Evolutionary conservation across 1,284 basidiomycete species (phyloP).

Genomic region (Ustilago crameri): DNA sequence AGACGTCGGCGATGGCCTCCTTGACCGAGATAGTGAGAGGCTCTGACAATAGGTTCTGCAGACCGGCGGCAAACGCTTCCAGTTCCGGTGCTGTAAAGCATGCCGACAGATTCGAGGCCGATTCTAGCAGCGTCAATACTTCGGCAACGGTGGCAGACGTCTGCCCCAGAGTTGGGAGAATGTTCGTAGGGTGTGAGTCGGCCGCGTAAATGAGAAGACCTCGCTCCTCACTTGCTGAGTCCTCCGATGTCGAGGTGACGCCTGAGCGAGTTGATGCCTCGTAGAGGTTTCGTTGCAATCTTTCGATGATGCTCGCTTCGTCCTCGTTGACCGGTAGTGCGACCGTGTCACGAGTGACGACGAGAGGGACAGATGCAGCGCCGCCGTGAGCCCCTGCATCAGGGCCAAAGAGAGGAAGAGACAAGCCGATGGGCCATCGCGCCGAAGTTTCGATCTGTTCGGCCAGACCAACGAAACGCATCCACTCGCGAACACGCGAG

Average conservation of each 20-base stretch:
- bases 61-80: conserved; percentile 33
- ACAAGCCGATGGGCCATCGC: conserved; percentile 55
- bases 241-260: background rate
- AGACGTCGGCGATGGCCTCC: conserved; percentile 38
- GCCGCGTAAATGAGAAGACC: conserved; percentile 35
- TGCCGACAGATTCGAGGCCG: conserved; percentile 32
- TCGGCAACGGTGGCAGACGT: conserved; percentile 48
- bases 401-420: conserved; percentile 14
- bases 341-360: conserved; percentile 49
- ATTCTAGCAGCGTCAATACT: conserved; percentile 36
- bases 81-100: conserved; percentile 39
- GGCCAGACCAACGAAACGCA: conserved; percentile 57
- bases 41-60: conserved; percentile 36
- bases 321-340: conserved; percentile 51
- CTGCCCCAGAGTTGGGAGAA: conserved; percentile 35
- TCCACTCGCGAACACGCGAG: conserved; percentile 53
- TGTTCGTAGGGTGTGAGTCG: conserved; percentile 36
- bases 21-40: conserved; percentile 42
- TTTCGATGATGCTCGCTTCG: conserved; percentile 41
- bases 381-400: conserved; percentile 1
- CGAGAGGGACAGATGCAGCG: conserved; percentile 30
- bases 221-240: conserved; percentile 27
- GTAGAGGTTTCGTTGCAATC: conserved; percentile 27
- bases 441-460: conserved; percentile 60
- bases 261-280: conserved; percentile 2